A percentile compares a stretch with the other conserved stretches of the same genome.
These are phyloP conservation scores for Phoenix roebelenii DNA, from an alignment of 176 grass and related monocot genomes.

Conservation along the genomic window DNA sequence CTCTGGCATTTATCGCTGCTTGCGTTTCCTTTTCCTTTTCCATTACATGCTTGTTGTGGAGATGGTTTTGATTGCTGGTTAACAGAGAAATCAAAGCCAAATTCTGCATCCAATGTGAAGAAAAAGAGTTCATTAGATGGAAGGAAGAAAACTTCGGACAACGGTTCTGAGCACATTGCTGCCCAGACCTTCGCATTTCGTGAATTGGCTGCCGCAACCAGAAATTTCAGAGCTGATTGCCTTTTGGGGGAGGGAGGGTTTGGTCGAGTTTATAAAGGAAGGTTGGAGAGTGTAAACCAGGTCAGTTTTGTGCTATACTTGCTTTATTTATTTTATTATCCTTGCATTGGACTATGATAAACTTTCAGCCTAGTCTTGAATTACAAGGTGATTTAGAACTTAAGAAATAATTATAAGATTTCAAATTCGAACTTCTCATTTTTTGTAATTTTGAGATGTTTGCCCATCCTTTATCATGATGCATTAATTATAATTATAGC, in stretches of 20 bases:
- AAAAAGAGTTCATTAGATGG: conserved; percentile 32
- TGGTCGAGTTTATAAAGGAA: conserved; percentile 68
- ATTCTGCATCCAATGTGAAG: conserved; percentile 10
- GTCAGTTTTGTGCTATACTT: conserved; percentile 11
- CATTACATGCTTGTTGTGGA: no score
- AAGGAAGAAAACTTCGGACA: conserved; percentile 13
- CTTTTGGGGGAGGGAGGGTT: conserved; percentile 72
- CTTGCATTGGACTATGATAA: no score
- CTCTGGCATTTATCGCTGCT: no score
- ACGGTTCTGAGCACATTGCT: conserved; percentile 39
- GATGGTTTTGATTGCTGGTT: no score
- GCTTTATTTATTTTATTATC: background rate
- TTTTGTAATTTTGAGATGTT: no score
- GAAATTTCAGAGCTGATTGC: conserved; percentile 60
- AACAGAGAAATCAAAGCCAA: no score
- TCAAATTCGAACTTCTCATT: background rate
- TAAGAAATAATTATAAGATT: background rate
- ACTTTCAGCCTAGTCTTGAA: no score
- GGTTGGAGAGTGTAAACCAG: conserved; percentile 51
- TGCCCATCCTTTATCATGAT: no score
- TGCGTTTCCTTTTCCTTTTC: no score
- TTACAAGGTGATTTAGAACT: background rate
- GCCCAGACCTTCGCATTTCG: conserved; percentile 60
- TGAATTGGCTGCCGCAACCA: conserved; percentile 51
- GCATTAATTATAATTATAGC: no score